phyloP scores from a whole-genome alignment of 106 monocot species.

The Phalaenopsis aphrodite region DNA sequence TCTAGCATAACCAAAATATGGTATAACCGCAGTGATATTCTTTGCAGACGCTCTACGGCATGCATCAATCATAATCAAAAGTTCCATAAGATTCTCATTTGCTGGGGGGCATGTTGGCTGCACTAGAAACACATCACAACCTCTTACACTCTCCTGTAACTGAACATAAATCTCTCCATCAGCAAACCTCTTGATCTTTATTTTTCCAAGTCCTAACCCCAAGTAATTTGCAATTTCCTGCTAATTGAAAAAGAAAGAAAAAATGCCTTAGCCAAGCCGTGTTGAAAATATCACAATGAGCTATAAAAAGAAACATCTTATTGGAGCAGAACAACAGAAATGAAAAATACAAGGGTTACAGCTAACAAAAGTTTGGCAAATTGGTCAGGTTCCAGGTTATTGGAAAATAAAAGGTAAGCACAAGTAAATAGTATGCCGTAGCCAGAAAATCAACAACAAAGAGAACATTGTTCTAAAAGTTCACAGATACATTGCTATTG shows the following conservation, averaged over 20 bases:
- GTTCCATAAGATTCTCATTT: conserved; percentile 94
- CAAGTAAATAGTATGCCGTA: background rate
- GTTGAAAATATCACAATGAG: background rate
- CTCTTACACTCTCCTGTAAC: conserved; percentile 82
- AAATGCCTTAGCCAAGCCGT: background rate
- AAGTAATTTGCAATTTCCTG: conserved; percentile 87
- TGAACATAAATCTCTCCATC: conserved; percentile 95
- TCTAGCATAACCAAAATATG: conserved; percentile 92
- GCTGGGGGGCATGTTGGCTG: conserved; percentile 89
- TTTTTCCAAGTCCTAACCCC: conserved; percentile 75
- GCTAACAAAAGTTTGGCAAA: background rate
- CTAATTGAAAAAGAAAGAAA: background rate
- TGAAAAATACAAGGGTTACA: background rate
- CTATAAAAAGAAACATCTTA: background rate
- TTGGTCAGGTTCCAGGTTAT: background rate
- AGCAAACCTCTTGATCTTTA: conserved; percentile 86
- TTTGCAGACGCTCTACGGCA: conserved; percentile 90
- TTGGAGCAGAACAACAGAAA: background rate
- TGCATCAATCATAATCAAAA: conserved; percentile 91
- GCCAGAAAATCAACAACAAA: background rate
- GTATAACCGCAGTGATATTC: conserved; percentile 83
- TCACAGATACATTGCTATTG: background rate
- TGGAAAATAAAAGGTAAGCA: background rate
- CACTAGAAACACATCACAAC: conserved; percentile 85
- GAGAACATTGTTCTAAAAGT: background rate